These are phyloP conservation scores for Mycena citricolor DNA, from an alignment of 1,284 basidiomycete genomes.

Conservation along the genomic window DNA sequence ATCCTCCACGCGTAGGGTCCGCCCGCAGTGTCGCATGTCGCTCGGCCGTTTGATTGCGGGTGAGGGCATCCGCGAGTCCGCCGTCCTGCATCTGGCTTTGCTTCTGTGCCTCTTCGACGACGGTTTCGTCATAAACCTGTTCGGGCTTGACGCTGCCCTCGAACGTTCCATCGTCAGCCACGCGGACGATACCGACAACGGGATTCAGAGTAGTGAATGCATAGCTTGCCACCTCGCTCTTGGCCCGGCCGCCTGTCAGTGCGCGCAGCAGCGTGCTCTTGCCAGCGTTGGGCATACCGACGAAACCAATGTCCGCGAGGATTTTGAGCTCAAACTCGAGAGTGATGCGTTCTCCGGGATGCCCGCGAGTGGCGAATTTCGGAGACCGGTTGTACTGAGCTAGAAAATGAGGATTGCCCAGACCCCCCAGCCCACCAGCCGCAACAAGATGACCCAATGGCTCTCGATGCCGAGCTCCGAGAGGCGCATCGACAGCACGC, in stretches of 20 bases:
- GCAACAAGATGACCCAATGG: slow-evolving; percentile 72
- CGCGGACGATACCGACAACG: slow-evolving; percentile 88
- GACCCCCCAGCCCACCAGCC: slow-evolving; percentile 80
- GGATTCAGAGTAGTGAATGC: slow-evolving; percentile 96
- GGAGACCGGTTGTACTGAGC: slow-evolving; percentile 69
- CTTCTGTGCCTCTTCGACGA: slow-evolving; percentile 55
- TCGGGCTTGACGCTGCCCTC: slow-evolving; percentile 55
- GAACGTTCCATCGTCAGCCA: slow-evolving; percentile 80
- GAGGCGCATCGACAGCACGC: slow-evolving; percentile 56
- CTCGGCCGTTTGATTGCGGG: slow-evolving; percentile 45
- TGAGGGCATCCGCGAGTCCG: slow-evolving; percentile 47
- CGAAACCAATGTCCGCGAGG: slow-evolving; percentile 90
- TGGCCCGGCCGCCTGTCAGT: slow-evolving; percentile 80
- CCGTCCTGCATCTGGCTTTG: slow-evolving; percentile 48
- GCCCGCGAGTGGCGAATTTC: slow-evolving; percentile 80
- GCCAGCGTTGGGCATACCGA: slow-evolving; percentile 94
- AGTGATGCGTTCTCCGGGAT: slow-evolving; percentile 79
- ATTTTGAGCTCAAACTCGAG: slow-evolving; percentile 94
- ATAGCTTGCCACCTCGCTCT: slow-evolving; percentile 88
- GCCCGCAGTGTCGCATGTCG: slow-evolving; percentile 19
- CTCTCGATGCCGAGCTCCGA: slow-evolving; percentile 63
- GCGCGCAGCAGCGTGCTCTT: slow-evolving; percentile 90
- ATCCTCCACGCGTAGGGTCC: slow-evolving; percentile 33
- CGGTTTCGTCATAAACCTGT: slow-evolving; percentile 71
- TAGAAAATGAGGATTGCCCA: slow-evolving; percentile 89